Percentiles rank a stretch among this genome's conserved stretches.
Evolutionary conservation across 2,329 filamentous ascomycete species (phyloP).

Genomic region (Fonsecaea multimorphosa): DNA sequence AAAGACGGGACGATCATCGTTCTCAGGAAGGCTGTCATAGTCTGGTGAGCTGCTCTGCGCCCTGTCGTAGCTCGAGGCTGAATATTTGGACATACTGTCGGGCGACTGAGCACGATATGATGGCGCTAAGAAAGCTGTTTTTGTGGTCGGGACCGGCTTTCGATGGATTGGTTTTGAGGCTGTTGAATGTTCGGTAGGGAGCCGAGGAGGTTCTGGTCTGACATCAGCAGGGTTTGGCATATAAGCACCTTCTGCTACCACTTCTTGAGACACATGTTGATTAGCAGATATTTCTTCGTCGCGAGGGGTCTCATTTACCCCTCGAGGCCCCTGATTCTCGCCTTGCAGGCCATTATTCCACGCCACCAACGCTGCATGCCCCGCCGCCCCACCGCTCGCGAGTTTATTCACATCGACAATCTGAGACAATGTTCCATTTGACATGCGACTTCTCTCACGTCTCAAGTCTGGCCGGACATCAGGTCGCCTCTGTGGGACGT

Average conservation of each 20-base stretch:
- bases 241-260: slow-evolving; percentile 42
- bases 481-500: slow-evolving; percentile 71
- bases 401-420: slow-evolving; percentile 71
- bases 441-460: slow-evolving; percentile 82
- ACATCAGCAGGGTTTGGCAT: slow-evolving; percentile 31
- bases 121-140: slow-evolving; percentile 21
- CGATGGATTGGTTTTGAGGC: slow-evolving; percentile 61
- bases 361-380: slow-evolving; percentile 49
- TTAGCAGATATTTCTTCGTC: slow-evolving; percentile 38
- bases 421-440: slow-evolving; percentile 78
- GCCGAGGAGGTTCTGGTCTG: slow-evolving; percentile 20
- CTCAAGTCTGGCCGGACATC: slow-evolving; percentile 78
- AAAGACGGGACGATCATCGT: slow-evolving; percentile 43
- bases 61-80: slow-evolving; percentile 59
- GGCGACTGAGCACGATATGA: slow-evolving; percentile 47
- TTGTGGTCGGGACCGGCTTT: slow-evolving; percentile 38
- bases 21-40: slow-evolving; percentile 73
- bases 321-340: slow-evolving; percentile 47
- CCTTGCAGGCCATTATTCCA: slow-evolving; percentile 46
- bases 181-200: slow-evolving; percentile 49
- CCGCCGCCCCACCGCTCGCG: slow-evolving; percentile 41
- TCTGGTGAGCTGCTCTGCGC: slow-evolving; percentile 72
- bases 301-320: slow-evolving; percentile 46
- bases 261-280: slow-evolving; percentile 31
- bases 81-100: slow-evolving; percentile 31